Base-by-base conservation (phyloP, 208 protist genomes). In the Phytomonas sp. region DNA sequence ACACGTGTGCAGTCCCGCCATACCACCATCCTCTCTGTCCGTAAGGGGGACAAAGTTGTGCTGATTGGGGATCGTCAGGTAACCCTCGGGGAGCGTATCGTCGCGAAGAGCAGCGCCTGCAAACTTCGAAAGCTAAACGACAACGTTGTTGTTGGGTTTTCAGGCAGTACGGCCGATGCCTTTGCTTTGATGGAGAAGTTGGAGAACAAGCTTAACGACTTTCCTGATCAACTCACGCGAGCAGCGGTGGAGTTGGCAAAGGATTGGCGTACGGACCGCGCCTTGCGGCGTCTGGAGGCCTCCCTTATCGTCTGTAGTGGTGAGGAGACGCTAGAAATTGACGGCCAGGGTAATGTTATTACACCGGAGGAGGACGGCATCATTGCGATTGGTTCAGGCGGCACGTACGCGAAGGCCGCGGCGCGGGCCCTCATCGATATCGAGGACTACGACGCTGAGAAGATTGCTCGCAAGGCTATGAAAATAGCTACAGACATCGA, bases 181-280 rank as follows among this genome's bases (percentile, higher is more conserved):
- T 91, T 98, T 29, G 93, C 97, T 28, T 76, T 98, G n/a, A 94
- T 98, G 85, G 97, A 98, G 74, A 94, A 95, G 72, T 79, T 98
- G 2, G 94, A 98, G 73, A 87, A 80, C 64, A 97, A 98, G 76
- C 74, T 98, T 3, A 88, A 88, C 60, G 94, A 98, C 77, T 96
- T 96, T 71, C 91, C 96, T 4, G 87, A 94, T 40, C 93, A 98
- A 67, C 84, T 98, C 13, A 89, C 94, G 20, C 90, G 96, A 23
- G 88, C 93, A 0, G 96, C 91, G 37, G 96, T 98, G 23, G 95
- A 98, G 78, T 79, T 98, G n/a, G 95, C 96, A 3, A 98, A 98
- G 81, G 85, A 95, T 65, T 98, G 97, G 97, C 88, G 97, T 70
- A 97, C 91, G 7, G 97, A 98, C 72, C 95, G 95, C 63, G 93